These are phyloP conservation scores for Rhodotorula paludigena DNA, from an alignment of 768 basidiomycete species.

Conservation along the genomic window DNA sequence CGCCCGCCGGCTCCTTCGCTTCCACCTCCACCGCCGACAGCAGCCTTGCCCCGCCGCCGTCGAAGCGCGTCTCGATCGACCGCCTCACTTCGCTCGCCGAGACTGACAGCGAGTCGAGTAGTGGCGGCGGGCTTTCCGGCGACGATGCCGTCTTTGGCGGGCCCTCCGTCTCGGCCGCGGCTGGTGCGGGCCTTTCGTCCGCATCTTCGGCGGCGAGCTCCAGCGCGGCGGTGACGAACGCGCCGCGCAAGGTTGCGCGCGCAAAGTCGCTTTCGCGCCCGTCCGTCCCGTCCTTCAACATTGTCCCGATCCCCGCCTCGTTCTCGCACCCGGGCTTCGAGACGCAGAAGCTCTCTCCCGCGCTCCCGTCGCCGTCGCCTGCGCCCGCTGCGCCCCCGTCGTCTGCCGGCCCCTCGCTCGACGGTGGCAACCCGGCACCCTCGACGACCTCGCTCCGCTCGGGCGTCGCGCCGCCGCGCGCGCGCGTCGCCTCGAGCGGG, in stretches of 20 bases:
- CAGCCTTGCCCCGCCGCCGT: conserved; percentile 18
- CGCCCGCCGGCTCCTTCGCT: background rate
- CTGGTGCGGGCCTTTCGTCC: no score
- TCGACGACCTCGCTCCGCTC: conserved; percentile 7
- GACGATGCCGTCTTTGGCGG: conserved; percentile 35
- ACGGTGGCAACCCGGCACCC: no score
- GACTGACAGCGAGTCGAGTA: conserved; percentile 9
- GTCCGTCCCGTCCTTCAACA: conserved; percentile 28
- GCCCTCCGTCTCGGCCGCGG: conserved; percentile 1
- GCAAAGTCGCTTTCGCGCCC: conserved; percentile 32
- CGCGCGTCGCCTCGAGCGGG: background rate
- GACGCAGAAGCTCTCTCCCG: conserved; percentile 28
- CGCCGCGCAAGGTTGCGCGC: conserved; percentile 14
- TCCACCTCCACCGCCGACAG: background rate
- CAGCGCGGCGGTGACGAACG: background rate
- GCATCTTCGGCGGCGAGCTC: no score
- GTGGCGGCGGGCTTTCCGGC: conserved; percentile 2
- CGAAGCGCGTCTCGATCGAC: conserved; percentile 36
- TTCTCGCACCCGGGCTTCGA: conserved; percentile 33
- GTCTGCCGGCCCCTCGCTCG: no score
- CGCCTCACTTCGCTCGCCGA: conserved; percentile 16
- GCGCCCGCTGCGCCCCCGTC: no score
- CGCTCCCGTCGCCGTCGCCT: background rate
- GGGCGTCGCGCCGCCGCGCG: background rate
- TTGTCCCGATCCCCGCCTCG: conserved; percentile 26